Base-by-base conservation (phyloP, 305 asterid species). In the Fraxinus baroniana region DNA sequence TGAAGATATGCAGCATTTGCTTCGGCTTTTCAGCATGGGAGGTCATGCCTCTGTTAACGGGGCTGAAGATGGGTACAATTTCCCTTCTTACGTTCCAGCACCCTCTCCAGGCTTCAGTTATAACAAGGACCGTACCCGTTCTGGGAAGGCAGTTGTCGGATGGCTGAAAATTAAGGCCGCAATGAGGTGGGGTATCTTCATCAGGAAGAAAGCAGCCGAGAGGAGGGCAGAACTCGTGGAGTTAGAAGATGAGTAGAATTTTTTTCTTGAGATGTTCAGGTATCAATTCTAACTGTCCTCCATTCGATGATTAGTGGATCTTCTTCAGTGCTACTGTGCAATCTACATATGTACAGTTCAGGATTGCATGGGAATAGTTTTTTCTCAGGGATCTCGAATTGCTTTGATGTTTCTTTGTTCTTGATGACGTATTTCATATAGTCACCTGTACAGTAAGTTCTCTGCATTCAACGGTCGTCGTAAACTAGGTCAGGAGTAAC, bases 91-190 rank as follows among this genome's bases (percentile, higher is more conserved):
- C 88, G 37, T 89, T 86, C 87, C 95, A 0, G 84, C 94, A 0
- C 94, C 99, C 39, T 87, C 97, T 64, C 91, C 95, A 3, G 87
- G 88, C 39, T 91, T 90, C 73, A 32, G 85, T 20, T 92, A 76
- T 73, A 90, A 87, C 0, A 97, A 92, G 86, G 97, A 90, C 20
- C 89, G 87, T 20, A 20, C 88, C 20, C 94, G 95, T 44, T 82
- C 98, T 0, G 97, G 95, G 52, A 94, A 93, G 87, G 98, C 98
- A 22, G 97, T 92, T 37, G 98, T 90, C 5, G 99, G 99, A 35
- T 96, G 99, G 99, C 90, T 94, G 68, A 95, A 94, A 92, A 95
- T 94, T 33, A 95, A 95, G 87, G 99, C 97, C 39, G 99, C 98
- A 0, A 93, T 94, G 98, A 92, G 98, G 85, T 95, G 99, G 99